These are phyloP conservation scores for Phytophthora hybrid DNA, from an alignment of 352 stramenopile species.

Conservation along the genomic window DNA sequence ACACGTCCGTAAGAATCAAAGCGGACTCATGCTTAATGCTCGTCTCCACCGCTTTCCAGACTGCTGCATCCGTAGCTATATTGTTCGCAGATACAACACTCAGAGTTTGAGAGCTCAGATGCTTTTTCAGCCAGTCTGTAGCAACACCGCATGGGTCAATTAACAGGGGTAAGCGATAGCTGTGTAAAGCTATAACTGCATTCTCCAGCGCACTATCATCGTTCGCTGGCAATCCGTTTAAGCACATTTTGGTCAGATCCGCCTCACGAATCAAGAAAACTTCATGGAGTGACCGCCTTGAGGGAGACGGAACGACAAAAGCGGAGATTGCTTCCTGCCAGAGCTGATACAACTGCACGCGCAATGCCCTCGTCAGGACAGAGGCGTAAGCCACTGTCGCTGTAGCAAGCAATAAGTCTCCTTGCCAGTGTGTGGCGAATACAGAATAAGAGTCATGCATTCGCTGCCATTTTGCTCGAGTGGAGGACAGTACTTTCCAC, in stretches of 20 bases:
- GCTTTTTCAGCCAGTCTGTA: conserved; percentile 58
- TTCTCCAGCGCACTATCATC: conserved; percentile 58
- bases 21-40: conserved; percentile 49
- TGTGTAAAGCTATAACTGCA: conserved; percentile 46
- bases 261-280: conserved; percentile 49
- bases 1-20: conserved; percentile 59
- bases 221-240: conserved; percentile 48
- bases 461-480: conserved; percentile 51
- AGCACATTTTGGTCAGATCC: conserved; percentile 50
- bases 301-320: conserved; percentile 45
- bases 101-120: conserved; percentile 26
- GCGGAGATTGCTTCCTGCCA: conserved; percentile 53
- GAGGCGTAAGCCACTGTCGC: conserved; percentile 59
- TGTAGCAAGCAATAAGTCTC: conserved; percentile 73
- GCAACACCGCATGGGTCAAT: conserved; percentile 71
- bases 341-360: conserved; percentile 30
- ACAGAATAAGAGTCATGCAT: conserved; percentile 51
- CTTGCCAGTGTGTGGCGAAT: conserved; percentile 54
- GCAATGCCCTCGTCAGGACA: conserved; percentile 29
- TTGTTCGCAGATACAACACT: conserved; percentile 24
- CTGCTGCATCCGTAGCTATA: conserved; percentile 8
- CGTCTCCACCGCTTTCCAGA: conserved; percentile 55
- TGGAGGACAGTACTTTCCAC: conserved; percentile 62
- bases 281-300: conserved; percentile 26
- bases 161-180: conserved; percentile 60